These are phyloP conservation scores for Lactifluus piperatus DNA, from an alignment of 768 basidiomycete genomes.

Conservation along the genomic window DNA sequence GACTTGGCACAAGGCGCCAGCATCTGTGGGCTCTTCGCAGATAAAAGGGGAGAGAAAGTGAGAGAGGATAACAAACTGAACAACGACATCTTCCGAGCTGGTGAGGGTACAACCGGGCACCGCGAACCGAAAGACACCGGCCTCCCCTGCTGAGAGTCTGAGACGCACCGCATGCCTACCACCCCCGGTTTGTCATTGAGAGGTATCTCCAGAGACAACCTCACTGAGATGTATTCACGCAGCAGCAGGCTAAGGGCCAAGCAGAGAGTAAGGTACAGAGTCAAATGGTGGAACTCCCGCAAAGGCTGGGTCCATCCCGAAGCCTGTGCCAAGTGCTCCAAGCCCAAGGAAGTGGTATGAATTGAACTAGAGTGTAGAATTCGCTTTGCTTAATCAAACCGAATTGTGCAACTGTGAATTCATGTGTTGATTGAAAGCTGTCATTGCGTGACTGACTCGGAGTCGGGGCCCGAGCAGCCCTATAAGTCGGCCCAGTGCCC, in stretches of 20 bases:
- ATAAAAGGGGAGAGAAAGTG: neutral
- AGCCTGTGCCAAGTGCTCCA: neutral
- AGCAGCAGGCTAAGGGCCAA: neutral
- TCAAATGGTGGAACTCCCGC: neutral
- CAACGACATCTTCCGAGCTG: neutral
- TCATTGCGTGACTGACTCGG: no score
- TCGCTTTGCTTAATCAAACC: no score
- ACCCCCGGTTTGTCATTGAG: neutral
- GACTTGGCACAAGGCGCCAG: neutral
- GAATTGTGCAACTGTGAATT: no score
- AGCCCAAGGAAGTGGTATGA: neutral
- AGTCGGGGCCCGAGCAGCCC: no score
- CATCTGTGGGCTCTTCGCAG: neutral
- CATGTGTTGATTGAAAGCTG: no score
- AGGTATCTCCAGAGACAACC: no score
- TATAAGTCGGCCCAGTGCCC: no score
- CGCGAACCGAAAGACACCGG: neutral
- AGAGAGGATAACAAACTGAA: neutral
- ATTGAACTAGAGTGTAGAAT: no score
- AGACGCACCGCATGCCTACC: neutral
- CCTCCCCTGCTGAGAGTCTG: neutral
- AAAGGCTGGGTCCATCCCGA: no score
- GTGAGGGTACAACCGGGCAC: neutral
- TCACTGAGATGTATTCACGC: neutral
- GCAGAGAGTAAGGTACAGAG: neutral